phyloP scores from a whole-genome alignment of 2,329 filamentous ascomycete genomes.

The Zymoseptoria tritici region DNA sequence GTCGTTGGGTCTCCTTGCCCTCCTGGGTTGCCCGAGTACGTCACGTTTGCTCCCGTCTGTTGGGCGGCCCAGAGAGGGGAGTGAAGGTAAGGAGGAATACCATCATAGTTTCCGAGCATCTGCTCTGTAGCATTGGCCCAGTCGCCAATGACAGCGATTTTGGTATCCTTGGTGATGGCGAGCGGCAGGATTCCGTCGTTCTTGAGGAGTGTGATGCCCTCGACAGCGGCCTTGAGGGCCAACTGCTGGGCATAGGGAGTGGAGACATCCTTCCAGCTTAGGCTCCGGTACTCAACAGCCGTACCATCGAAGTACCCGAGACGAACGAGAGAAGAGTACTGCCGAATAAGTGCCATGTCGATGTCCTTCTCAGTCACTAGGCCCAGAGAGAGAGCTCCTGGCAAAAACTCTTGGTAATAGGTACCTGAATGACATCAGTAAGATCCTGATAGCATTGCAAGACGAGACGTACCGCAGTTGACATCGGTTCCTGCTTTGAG shows the following conservation, averaged over 20 bases:
- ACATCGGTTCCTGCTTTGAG: conserved; percentile 48
- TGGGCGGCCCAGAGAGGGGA: conserved; percentile 47
- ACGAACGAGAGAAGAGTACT: conserved; percentile 49
- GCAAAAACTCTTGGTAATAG: conserved; percentile 41
- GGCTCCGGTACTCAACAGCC: conserved; percentile 42
- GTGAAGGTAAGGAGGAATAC: conserved; percentile 49
- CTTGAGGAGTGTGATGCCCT: conserved; percentile 45
- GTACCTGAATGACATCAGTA: conserved; percentile 24
- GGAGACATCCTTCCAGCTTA: conserved; percentile 51
- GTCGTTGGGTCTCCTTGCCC: conserved; percentile 29
- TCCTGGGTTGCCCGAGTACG: conserved; percentile 37
- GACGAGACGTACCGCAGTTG: conserved; percentile 35
- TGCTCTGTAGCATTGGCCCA: conserved; percentile 52
- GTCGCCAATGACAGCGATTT: conserved; percentile 50
- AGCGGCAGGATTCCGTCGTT: conserved; percentile 46
- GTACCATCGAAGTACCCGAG: conserved; percentile 52
- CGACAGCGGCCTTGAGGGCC: conserved; percentile 46
- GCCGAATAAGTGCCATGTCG: conserved; percentile 44
- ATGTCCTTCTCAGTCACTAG: conserved; percentile 41
- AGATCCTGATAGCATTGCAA: too few relatives aligned
- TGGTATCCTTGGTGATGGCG: conserved; percentile 29
- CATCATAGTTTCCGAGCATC: conserved; percentile 54
- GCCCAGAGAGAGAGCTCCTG: conserved; percentile 35
- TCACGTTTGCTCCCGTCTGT: conserved; percentile 39
- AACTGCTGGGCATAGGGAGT: conserved; percentile 48